These are phyloP conservation scores for Arabidopsis suecica DNA, from an alignment of 345 rosid species.

Conservation along the genomic window DNA sequence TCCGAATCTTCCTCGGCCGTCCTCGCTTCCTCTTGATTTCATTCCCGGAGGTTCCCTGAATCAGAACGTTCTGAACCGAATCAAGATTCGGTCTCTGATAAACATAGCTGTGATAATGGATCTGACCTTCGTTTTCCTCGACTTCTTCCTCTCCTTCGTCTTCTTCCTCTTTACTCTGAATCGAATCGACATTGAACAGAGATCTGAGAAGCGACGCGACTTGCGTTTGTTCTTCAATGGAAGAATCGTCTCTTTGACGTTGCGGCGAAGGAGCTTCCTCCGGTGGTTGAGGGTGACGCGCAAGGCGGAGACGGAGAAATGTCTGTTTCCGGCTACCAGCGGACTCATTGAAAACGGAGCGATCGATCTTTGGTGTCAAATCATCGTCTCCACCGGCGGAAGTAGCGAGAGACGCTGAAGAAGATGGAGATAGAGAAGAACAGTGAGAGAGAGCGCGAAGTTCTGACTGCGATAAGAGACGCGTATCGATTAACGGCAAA, in stretches of 20 bases:
- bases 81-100: conserved; percentile 36
- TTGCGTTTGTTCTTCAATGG: conserved; percentile 56
- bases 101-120: conserved; percentile 34
- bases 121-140: conserved; percentile 40
- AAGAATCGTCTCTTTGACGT: conserved; percentile 37
- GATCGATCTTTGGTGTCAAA: conserved; percentile 76
- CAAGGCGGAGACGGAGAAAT: conserved; percentile 83
- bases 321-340: conserved; percentile 96
- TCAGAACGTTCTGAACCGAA: conserved; percentile 31
- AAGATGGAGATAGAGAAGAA: conserved; percentile 59
- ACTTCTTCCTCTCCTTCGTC: conserved; percentile 34
- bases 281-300: conserved; percentile 51
- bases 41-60: conserved; percentile 39
- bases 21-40: conserved; percentile 65
- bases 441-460: conserved; percentile 66
- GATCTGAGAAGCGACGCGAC: conserved; percentile 61
- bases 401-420: conserved; percentile 47
- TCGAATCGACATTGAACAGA: conserved; percentile 56
- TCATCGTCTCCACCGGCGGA: conserved; percentile 50
- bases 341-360: conserved; percentile 91
- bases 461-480: conserved; percentile 69
- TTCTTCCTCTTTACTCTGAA: conserved; percentile 32
- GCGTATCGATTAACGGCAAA: conserved; percentile 66
- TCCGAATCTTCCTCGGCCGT: conserved; percentile 59
- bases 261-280: conserved; percentile 41